phyloP scores from a whole-genome alignment of 305 asterid genomes.

The Coffea humblotiana region DNA sequence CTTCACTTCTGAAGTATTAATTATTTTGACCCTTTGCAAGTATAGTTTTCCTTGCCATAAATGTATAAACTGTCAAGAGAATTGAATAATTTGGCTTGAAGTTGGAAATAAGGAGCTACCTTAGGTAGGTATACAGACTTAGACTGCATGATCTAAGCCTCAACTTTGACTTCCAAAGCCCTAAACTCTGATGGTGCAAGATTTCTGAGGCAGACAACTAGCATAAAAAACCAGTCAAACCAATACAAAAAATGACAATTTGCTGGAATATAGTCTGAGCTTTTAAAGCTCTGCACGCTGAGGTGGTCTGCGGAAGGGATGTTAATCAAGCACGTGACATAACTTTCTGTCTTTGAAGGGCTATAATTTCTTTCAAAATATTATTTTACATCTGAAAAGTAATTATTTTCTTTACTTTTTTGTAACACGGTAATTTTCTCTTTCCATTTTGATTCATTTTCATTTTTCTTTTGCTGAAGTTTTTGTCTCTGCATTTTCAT shows the following conservation, averaged over 20 bases:
- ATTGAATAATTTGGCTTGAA: neutral
- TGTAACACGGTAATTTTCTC: neutral
- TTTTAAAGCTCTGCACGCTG: neutral
- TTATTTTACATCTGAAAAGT: neutral
- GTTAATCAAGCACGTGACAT: neutral
- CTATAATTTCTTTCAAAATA: neutral
- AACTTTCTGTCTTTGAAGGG: neutral
- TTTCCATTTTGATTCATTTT: too few species aligned
- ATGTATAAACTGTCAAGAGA: neutral
- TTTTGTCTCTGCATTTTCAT: too few species aligned
- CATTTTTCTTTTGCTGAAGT: too few species aligned
- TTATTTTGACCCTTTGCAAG: neutral
- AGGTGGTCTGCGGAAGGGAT: neutral
- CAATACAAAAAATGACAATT: slow-evolving; percentile 7
- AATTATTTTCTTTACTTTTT: neutral
- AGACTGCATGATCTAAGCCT: neutral
- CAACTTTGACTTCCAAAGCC: neutral
- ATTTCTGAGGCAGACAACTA: slow-evolving; percentile 9
- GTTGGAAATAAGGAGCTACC: neutral
- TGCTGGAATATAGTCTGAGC: slow-evolving; percentile 1
- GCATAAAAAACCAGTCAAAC: slow-evolving; percentile 15
- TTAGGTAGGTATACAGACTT: neutral
- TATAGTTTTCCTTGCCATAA: neutral
- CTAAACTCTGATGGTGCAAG: neutral
- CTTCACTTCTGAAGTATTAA: neutral